Evolutionary conservation across 495 filamentous ascomycete genomes (phyloP).

Genomic region (Tuber brumale): DNA sequence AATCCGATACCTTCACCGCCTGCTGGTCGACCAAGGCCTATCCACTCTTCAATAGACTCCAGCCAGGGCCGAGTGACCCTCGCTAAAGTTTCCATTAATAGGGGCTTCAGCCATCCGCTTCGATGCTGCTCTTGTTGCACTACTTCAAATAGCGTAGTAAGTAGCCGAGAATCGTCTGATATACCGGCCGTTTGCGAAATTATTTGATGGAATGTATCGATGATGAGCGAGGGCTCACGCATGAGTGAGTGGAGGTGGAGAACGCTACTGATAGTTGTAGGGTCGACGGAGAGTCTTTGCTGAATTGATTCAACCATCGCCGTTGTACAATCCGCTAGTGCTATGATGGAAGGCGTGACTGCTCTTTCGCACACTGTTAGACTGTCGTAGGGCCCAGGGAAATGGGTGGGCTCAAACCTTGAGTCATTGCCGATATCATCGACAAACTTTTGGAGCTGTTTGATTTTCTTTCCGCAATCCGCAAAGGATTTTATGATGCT

Average conservation of each 20-base stretch:
- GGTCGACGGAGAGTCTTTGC: constrained; percentile 49
- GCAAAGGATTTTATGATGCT: constrained; percentile 53
- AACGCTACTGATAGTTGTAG: constrained; percentile 48
- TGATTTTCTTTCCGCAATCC: constrained; percentile 55
- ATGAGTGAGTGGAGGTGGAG: constrained; percentile 67
- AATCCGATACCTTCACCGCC: constrained; percentile 54
- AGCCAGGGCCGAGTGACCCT: constrained; percentile 65
- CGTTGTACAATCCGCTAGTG: constrained; percentile 56
- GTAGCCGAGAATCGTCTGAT: constrained; percentile 59
- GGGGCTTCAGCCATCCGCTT: constrained; percentile 54
- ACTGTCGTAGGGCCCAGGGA: neutral
- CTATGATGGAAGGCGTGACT: constrained; percentile 52
- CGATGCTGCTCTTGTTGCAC: constrained; percentile 59
- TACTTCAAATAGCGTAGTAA: constrained; percentile 60
- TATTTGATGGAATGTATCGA: constrained; percentile 57
- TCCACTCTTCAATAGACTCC: constrained; percentile 65
- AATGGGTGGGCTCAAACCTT: constrained; percentile 12
- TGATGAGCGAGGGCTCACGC: constrained; percentile 54
- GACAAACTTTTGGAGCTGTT: constrained; percentile 51
- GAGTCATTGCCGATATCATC: constrained; percentile 44
- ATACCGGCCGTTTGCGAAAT: constrained; percentile 51
- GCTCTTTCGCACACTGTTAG: constrained; percentile 29
- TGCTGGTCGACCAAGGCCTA: constrained; percentile 54
- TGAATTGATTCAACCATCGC: constrained; percentile 53
- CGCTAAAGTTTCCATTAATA: constrained; percentile 61